These are phyloP conservation scores for Plantago ovata DNA, from an alignment of 257 asterid genomes.

Conservation along the genomic window DNA sequence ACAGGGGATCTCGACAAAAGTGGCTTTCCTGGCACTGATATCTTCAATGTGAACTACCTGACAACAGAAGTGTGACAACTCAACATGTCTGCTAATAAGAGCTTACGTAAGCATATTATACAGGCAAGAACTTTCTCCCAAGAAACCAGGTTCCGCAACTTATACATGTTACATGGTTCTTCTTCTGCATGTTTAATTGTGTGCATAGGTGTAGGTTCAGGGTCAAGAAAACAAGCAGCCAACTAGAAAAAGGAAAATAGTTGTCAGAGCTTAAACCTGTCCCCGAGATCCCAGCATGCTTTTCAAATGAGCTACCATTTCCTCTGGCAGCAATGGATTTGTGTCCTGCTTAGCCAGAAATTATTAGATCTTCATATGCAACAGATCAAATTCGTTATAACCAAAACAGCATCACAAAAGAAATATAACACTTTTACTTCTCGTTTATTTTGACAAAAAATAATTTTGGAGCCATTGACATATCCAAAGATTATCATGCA, in stretches of 20 bases:
- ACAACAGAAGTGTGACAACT: constrained; percentile 25
- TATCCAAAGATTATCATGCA: too few relatives aligned
- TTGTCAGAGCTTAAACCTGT: constrained; percentile 54
- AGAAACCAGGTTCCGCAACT: constrained; percentile 13
- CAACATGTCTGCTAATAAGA: constrained; percentile 12
- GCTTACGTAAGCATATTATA: constrained; percentile 13
- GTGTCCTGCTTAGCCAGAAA: constrained; percentile 54
- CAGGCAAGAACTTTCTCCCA: constrained; percentile 6
- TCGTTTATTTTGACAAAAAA: background rate
- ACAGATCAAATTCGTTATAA: constrained; percentile 6
- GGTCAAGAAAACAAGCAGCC: constrained; percentile 10
- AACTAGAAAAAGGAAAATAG: constrained; percentile 7
- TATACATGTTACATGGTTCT: background rate
- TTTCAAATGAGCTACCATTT: constrained; percentile 76
- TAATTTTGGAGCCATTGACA: too few relatives aligned
- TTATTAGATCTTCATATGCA: constrained; percentile 15
- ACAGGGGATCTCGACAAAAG: constrained; percentile 67
- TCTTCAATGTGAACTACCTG: constrained; percentile 89
- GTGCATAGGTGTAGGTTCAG: too few relatives aligned
- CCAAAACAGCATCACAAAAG: constrained; percentile 9
- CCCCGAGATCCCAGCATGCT: constrained; percentile 74
- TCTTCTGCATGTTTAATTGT: too few relatives aligned
- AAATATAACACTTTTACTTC: constrained; percentile 5
- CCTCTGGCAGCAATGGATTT: constrained; percentile 62
- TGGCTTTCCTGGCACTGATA: constrained; percentile 59